These are phyloP conservation scores for Linaria vulgaris DNA, from an alignment of 257 asterid species.

Conservation along the genomic window DNA sequence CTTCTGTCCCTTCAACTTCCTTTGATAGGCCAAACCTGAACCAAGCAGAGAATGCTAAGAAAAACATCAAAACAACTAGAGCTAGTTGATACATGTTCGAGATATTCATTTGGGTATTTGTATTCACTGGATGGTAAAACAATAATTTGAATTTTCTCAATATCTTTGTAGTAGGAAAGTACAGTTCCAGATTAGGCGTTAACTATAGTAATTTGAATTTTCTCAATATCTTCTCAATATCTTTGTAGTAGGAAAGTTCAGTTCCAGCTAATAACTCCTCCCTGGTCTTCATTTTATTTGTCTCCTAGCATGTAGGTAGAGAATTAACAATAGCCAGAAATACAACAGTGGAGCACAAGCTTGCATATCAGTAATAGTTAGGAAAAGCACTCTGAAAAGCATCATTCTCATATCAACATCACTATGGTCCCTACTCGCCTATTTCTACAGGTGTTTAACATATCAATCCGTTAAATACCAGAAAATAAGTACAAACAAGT, in stretches of 20 bases:
- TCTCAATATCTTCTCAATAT: conserved; percentile 57
- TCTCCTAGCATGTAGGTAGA: conserved; percentile 41
- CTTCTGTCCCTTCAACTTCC: conserved; percentile 36
- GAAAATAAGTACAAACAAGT: neutral
- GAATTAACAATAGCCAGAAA: neutral
- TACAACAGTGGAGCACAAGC: neutral
- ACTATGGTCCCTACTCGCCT: conserved; percentile 9
- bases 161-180: neutral
- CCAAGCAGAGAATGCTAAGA: neutral
- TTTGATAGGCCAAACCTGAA: conserved; percentile 24
- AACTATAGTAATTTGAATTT: neutral
- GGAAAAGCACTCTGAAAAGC: no score
- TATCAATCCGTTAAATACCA: neutral
- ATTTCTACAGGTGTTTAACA: neutral
- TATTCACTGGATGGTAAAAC: no score
- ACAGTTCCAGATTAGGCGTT: neutral
- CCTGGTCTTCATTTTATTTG: conserved; percentile 62
- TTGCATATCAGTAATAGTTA: neutral
- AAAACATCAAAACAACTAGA: neutral
- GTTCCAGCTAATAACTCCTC: conserved; percentile 92
- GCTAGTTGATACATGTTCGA: neutral
- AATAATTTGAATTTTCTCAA: no score
- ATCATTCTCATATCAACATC: conserved; percentile 1
- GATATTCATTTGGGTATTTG: neutral
- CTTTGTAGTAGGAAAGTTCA: conserved; percentile 57